Evolutionary conservation across 2,329 filamentous ascomycete genomes (phyloP).

Genomic region (Mariannaea elegans): DNA sequence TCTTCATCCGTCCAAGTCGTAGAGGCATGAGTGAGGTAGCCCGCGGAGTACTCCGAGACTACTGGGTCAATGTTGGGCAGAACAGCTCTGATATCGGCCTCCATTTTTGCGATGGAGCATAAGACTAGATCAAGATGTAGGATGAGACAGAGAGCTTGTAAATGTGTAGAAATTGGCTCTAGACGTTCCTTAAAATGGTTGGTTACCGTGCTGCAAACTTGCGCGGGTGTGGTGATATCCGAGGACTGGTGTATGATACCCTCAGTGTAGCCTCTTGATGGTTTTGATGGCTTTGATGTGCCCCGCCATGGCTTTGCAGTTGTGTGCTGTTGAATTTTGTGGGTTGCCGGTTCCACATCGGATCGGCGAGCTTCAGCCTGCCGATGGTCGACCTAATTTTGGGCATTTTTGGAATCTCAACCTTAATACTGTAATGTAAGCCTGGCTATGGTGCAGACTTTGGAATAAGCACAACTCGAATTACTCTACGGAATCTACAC

Average conservation of each 20-base stretch:
- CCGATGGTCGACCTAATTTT: constrained; percentile 30
- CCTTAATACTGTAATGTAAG: too few species aligned
- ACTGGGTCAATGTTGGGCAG: constrained; percentile 89
- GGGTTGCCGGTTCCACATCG: constrained; percentile 27
- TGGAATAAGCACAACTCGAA: not conserved
- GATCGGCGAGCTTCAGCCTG: constrained; percentile 20
- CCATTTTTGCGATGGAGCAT: constrained; percentile 64
- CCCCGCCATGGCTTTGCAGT: constrained; percentile 35
- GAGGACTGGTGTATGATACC: constrained; percentile 5
- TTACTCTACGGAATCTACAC: constrained; percentile 1
- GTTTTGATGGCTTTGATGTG: constrained; percentile 30
- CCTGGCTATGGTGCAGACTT: not conserved
- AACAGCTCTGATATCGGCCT: constrained; percentile 84
- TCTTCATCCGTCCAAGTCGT: constrained; percentile 80
- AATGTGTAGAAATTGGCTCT: not conserved
- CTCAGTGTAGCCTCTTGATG: constrained; percentile 3
- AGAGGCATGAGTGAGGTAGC: constrained; percentile 93
- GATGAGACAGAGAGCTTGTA: not conserved
- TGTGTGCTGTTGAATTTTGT: constrained; percentile 39
- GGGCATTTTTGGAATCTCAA: not conserved
- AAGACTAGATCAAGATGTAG: constrained; percentile 1
- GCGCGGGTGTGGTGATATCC: not conserved
- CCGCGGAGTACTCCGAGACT: constrained; percentile 90
- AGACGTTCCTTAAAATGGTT: not conserved
- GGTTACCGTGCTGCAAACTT: not conserved